These are phyloP conservation scores for Gynochthodes officinalis DNA, from an alignment of 257 asterid species.

Conservation along the genomic window DNA sequence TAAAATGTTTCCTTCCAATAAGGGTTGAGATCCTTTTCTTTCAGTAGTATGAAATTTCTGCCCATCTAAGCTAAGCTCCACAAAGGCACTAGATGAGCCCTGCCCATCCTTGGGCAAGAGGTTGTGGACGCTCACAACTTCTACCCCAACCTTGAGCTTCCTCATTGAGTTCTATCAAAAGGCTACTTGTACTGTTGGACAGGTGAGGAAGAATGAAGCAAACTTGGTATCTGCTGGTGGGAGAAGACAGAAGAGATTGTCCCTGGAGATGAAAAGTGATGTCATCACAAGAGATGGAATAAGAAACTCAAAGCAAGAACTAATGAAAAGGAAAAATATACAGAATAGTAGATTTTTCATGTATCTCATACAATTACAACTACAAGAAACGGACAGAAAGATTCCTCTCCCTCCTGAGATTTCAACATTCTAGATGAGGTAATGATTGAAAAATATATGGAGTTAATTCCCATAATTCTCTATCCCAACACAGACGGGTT, in stretches of 20 bases:
- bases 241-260: background rate
- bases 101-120: slow-evolving; percentile 79
- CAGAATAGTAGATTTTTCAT: background rate
- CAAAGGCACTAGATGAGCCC: slow-evolving; percentile 69
- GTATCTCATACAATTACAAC: background rate
- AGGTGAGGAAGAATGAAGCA: background rate
- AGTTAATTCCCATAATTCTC: background rate
- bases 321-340: background rate
- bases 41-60: slow-evolving; percentile 79
- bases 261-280: slow-evolving; percentile 12
- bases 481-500: background rate
- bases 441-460: background rate
- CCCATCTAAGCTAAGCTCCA: slow-evolving; percentile 73
- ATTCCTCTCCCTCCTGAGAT: background rate
- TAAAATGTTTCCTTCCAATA: slow-evolving; percentile 76
- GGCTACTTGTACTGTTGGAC: slow-evolving; percentile 1
- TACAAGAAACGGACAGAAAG: background rate
- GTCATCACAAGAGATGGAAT: background rate
- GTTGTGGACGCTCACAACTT: slow-evolving; percentile 79
- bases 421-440: background rate
- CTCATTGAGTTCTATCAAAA: slow-evolving; percentile 42
- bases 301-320: slow-evolving; percentile 2
- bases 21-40: slow-evolving; percentile 80
- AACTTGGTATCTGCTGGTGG: background rate
- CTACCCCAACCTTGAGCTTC: slow-evolving; percentile 81